Conservation (phyloP, 257 asterid genomes). For the Primulina huaijiensis region DNA sequence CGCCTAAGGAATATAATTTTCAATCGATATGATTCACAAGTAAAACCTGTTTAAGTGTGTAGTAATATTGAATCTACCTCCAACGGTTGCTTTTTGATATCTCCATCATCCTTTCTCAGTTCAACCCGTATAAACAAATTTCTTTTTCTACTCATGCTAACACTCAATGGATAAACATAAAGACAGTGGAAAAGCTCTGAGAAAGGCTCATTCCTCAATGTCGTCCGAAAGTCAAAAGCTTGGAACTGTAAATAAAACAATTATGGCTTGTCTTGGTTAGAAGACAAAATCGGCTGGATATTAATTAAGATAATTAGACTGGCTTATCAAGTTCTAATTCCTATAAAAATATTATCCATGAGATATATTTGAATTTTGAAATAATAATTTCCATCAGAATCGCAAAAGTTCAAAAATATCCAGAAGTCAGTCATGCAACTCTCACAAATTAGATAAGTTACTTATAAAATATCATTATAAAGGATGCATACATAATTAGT, state of each 20-base stretch:
- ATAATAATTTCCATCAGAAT: constrained; percentile 5
- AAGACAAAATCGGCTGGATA: constrained; percentile 7
- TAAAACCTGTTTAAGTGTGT: constrained; percentile 29
- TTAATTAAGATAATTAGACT: not conserved
- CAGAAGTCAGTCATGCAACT: constrained; percentile 16
- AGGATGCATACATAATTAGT: constrained; percentile 63
- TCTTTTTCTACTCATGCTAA: constrained; percentile 87
- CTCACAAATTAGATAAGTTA: constrained; percentile 17
- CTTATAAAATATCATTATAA: constrained; percentile 13
- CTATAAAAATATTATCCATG: not conserved
- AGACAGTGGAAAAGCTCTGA: constrained; percentile 97
- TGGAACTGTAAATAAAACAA: constrained; percentile 61
- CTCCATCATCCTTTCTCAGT: constrained; percentile 84
- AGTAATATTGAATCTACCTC: constrained; percentile 61
- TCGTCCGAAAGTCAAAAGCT: constrained; percentile 96
- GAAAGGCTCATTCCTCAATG: constrained; percentile 96
- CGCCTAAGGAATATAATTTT: constrained; percentile 51
- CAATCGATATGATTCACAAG: constrained; percentile 29
- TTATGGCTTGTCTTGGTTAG: constrained; percentile 17
- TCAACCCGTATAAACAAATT: constrained; percentile 93
- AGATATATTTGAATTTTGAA: not conserved
- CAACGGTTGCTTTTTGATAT: constrained; percentile 65
- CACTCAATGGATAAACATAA: constrained; percentile 88
- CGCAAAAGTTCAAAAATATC: constrained; percentile 11
- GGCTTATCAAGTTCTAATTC: constrained; percentile 2